These are phyloP conservation scores for Candida parachauliodes DNA, from an alignment of 805 yeast genomes.

Conservation along the genomic window DNA sequence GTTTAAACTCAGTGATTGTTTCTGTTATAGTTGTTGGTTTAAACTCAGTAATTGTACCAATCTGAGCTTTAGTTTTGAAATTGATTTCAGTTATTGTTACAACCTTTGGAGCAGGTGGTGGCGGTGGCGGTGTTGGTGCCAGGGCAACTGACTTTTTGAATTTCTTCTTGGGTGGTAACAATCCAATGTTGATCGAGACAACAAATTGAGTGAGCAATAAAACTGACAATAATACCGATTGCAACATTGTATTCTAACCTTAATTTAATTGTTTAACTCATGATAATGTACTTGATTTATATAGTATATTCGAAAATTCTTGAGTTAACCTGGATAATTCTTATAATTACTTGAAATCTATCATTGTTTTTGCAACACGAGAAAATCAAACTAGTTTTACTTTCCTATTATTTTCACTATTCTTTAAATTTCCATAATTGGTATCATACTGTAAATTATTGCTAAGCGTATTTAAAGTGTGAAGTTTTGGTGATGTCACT, in stretches of 20 bases:
- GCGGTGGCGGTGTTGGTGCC: not conserved
- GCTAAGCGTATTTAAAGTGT: too few species aligned
- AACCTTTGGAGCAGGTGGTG: not conserved
- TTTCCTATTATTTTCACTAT: too few species aligned
- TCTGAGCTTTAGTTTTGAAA: not conserved
- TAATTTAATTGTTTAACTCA: too few species aligned
- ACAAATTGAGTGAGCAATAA: not conserved
- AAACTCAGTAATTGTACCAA: constrained; percentile 3
- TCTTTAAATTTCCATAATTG: not conserved
- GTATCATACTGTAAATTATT: too few species aligned
- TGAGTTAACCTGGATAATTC: too few species aligned
- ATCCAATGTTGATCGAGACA: not conserved
- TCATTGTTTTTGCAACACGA: not conserved
- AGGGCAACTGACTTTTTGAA: not conserved
- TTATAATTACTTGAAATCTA: not conserved
- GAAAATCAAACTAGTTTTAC: too few species aligned
- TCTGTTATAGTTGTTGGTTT: constrained; percentile 1
- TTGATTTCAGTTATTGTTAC: not conserved
- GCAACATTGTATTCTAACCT: not conserved
- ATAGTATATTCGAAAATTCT: too few species aligned
- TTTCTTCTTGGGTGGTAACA: not conserved
- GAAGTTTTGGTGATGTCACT: too few species aligned
- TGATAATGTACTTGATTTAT: too few species aligned
- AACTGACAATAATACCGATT: not conserved
- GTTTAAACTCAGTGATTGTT: not conserved